Evolutionary conservation across 345 rosid genomes (phyloP).

Genomic region (Melaleuca alternifolia): DNA sequence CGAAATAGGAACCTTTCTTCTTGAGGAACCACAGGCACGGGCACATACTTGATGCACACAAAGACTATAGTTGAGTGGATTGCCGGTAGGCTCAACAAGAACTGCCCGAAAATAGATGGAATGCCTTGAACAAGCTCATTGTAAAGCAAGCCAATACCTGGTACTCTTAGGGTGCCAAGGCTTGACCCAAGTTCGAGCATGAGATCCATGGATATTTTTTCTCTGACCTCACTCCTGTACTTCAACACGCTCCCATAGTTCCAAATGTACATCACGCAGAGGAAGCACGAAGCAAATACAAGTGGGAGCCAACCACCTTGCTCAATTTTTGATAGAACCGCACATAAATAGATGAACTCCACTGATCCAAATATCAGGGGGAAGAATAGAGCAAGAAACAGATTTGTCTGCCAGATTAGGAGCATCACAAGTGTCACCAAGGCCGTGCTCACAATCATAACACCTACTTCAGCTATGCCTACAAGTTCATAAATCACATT

Average conservation of each 20-base stretch:
- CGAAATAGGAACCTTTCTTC: constrained; percentile 87
- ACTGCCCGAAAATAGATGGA: constrained; percentile 86
- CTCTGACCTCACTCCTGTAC: constrained; percentile 87
- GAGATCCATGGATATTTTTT: constrained; percentile 76
- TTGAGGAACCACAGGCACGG: constrained; percentile 83
- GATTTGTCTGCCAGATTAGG: constrained; percentile 88
- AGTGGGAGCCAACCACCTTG: constrained; percentile 98
- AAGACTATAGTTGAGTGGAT: constrained; percentile 82
- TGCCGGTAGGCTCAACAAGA: constrained; percentile 76
- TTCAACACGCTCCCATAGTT: constrained; percentile 92
- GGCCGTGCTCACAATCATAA: constrained; percentile 80
- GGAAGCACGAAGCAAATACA: constrained; percentile 63
- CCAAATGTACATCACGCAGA: constrained; percentile 83
- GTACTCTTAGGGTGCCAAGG: constrained; percentile 75
- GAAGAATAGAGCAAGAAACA: constrained; percentile 67
- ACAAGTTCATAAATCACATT: constrained; percentile 1
- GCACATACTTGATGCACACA: constrained; percentile 92
- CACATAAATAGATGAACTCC: constrained; percentile 70
- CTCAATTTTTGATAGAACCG: constrained; percentile 61
- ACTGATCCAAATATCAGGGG: constrained; percentile 74
- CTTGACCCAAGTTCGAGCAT: constrained; percentile 81
- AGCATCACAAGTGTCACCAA: constrained; percentile 93
- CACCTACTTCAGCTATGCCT: constrained; percentile 99
- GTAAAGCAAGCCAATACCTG: constrained; percentile 81
- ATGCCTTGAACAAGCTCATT: constrained; percentile 88